Evolutionary conservation across 2,329 filamentous ascomycete genomes (phyloP).

Genomic region (Arthrobotrys megalospora): DNA sequence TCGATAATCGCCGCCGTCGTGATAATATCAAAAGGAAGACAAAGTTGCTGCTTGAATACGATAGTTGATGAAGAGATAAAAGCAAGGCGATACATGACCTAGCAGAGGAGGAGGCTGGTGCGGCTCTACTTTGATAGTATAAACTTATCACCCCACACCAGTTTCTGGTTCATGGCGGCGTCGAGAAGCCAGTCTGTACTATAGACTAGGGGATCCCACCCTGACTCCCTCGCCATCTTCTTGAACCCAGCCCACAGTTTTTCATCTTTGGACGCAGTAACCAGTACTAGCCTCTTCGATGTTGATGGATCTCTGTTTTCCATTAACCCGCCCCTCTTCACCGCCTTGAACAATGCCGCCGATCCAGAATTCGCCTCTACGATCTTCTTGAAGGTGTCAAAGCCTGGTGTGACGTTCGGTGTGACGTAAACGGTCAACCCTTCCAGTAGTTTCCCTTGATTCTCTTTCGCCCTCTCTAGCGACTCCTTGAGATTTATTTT

Average conservation of each 20-base stretch:
- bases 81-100: neutral
- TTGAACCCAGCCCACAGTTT: conserved; percentile 85
- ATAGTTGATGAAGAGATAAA: neutral
- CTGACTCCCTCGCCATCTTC: conserved; percentile 81
- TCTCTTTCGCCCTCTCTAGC: conserved; percentile 79
- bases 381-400: conserved; percentile 87
- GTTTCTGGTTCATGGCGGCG: conserved; percentile 87
- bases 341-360: conserved; percentile 68
- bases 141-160: conserved; percentile 78
- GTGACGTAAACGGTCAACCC: conserved; percentile 88
- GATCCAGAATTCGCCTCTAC: conserved; percentile 89
- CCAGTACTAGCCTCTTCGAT: conserved; percentile 69
- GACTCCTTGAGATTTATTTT: conserved; percentile 79
- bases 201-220: conserved; percentile 86
- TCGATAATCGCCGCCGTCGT: conserved; percentile 17
- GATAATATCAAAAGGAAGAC: conserved; percentile 6
- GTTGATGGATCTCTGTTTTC: conserved; percentile 59
- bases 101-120: conserved; percentile 55
- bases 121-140: conserved; percentile 66
- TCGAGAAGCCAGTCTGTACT: conserved; percentile 90
- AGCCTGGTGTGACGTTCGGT: conserved; percentile 82
- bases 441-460: conserved; percentile 81
- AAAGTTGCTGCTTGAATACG: neutral
- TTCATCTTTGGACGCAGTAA: conserved; percentile 79
- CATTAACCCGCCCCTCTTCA: conserved; percentile 68